Evolutionary conservation across 768 basidiomycete genomes (phyloP).

Genomic region (Boletus rex-veris): DNA sequence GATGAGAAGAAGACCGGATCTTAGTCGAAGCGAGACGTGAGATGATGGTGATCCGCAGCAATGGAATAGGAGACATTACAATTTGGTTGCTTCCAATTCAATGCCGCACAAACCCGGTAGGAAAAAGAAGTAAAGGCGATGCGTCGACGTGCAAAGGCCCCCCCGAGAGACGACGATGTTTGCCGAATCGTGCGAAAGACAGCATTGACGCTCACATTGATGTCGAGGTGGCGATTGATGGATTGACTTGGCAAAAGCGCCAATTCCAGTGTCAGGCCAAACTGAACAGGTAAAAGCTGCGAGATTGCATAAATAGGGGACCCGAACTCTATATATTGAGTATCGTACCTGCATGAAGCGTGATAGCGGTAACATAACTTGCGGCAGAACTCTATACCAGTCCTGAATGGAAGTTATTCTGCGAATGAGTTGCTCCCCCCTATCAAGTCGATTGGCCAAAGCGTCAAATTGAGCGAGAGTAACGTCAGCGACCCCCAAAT

Average conservation of each 20-base stretch:
- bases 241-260: conserved; percentile 53
- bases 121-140: conserved; percentile 93
- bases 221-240: conserved; percentile 54
- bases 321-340: conserved; percentile 1
- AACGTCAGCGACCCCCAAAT: conserved; percentile 81
- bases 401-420: conserved; percentile 33
- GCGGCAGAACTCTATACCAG: conserved; percentile 46
- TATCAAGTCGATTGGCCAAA: conserved; percentile 53
- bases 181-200: conserved; percentile 82
- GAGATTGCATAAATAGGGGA: conserved; percentile 10
- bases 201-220: conserved; percentile 82
- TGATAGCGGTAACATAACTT: conserved; percentile 68
- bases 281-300: conserved; percentile 53
- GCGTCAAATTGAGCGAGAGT: conserved; percentile 76
- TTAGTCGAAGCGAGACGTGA: conserved; percentile 32
- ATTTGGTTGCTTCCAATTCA: conserved; percentile 99
- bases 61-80: conserved; percentile 47
- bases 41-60: conserved; percentile 20
- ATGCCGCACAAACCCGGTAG: conserved; percentile 81
- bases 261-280: conserved; percentile 83
- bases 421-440: conserved; percentile 36
- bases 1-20: conserved; percentile 96
- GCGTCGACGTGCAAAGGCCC: conserved; percentile 58
- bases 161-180: conserved; percentile 50
- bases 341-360: conserved; percentile 66